A percentile compares a stretch with the other conserved stretches of the same genome.
phyloP scores from a whole-genome alignment of 2,329 filamentous ascomycete species.

The Xylariaceae sp. region DNA sequence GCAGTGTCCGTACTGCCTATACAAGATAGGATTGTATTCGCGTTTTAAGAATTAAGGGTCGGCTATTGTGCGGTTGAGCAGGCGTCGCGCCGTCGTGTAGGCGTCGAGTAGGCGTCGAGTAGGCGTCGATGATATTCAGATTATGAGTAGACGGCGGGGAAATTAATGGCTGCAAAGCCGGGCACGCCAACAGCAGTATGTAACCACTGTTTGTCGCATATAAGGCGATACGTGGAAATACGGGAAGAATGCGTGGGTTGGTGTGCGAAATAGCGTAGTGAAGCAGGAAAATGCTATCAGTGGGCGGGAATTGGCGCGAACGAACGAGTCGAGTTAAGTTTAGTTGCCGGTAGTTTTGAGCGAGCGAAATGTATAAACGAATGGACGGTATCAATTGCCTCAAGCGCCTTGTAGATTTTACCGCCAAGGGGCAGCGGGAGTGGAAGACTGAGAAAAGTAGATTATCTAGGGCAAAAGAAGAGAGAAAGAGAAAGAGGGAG shows the following conservation, averaged over 20 bases:
- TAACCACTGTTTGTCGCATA: neutral
- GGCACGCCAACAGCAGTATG: neutral
- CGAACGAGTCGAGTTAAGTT: neutral
- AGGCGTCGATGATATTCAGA: slow-evolving; percentile 3
- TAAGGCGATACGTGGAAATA: neutral
- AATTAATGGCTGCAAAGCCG: neutral
- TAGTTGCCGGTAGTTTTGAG: neutral
- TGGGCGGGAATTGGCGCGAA: neutral
- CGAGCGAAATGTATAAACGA: slow-evolving; percentile 5
- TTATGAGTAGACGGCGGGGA: neutral
- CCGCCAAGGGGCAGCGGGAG: neutral
- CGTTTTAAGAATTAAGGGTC: neutral
- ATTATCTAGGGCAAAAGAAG: neutral
- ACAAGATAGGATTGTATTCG: neutral
- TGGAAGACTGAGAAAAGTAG: neutral
- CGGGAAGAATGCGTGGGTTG: slow-evolving; percentile 3
- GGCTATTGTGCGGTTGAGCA: neutral
- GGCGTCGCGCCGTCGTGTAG: neutral
- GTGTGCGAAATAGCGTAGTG: neutral
- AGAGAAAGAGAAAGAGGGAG: slow-evolving; percentile 6
- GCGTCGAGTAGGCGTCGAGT: neutral
- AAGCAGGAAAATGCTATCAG: neutral
- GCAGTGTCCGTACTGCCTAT: too few species aligned
- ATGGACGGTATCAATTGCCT: neutral
- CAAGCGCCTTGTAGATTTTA: neutral